These are phyloP conservation scores for Chernovozyma aurita DNA, from an alignment of 1,139 yeast genomes.

Conservation along the genomic window DNA sequence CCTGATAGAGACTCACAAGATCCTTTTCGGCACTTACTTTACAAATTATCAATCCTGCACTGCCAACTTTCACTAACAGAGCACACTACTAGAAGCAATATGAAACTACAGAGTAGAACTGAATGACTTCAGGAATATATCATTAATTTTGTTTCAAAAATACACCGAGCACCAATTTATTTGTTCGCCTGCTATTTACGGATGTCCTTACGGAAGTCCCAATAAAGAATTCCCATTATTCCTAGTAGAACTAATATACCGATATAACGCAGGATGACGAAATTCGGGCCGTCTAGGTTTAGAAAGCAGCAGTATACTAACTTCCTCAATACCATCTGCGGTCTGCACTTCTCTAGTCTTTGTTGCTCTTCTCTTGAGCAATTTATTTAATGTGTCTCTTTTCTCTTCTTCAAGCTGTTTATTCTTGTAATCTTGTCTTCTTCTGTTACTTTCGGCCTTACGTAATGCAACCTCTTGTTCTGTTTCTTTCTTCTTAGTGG, in stretches of 20 bases:
- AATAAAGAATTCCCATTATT: constrained; percentile 8
- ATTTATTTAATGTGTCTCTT: constrained; percentile 80
- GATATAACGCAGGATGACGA: constrained; percentile 28
- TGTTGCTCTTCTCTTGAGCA: constrained; percentile 77
- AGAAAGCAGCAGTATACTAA: constrained; percentile 13
- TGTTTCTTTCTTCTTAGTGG: constrained; percentile 42
- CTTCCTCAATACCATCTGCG: constrained; percentile 19
- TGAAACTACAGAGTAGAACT: too few species aligned
- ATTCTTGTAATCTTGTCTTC: constrained; percentile 80
- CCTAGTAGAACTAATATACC: constrained; percentile 21
- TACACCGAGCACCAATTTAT: too few species aligned
- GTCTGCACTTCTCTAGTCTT: constrained; percentile 44
- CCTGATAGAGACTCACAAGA: too few species aligned
- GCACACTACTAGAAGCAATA: too few species aligned
- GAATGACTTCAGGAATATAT: too few species aligned
- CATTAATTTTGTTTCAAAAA: too few species aligned
- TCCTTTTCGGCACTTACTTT: too few species aligned
- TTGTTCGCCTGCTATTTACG: neutral
- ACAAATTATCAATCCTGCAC: too few species aligned
- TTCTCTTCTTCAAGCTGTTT: constrained; percentile 89
- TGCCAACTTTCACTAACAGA: too few species aligned
- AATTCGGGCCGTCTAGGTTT: constrained; percentile 34
- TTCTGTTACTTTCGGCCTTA: constrained; percentile 84
- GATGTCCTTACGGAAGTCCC: constrained; percentile 3
- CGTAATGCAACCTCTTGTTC: constrained; percentile 81